phyloP scores from a whole-genome alignment of 2,329 filamentous ascomycete genomes.

The Rhynchosporium secalis region DNA sequence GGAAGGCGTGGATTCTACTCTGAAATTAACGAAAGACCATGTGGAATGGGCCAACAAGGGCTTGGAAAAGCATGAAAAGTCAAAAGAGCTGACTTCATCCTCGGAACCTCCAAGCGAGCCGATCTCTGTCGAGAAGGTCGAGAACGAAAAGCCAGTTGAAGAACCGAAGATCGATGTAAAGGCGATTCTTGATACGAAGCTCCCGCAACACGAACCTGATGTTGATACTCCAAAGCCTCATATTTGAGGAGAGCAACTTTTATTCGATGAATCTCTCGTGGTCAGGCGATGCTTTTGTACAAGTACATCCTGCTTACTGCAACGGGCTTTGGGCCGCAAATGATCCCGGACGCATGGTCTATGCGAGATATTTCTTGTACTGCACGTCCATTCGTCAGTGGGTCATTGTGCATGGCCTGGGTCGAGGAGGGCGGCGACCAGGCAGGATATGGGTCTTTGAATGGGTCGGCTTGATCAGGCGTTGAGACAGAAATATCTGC shows the following conservation, averaged over 20 bases:
- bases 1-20: slow-evolving; percentile 39
- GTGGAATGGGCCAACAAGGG: slow-evolving; percentile 33
- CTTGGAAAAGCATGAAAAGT: slow-evolving; percentile 21
- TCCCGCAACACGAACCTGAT: slow-evolving; percentile 17
- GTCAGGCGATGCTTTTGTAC: too few relatives aligned
- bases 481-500: too few relatives aligned
- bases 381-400: too few relatives aligned
- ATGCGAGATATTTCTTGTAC: too few relatives aligned
- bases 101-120: not conserved
- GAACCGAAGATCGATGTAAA: slow-evolving; percentile 4
- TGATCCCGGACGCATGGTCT: too few relatives aligned
- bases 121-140: slow-evolving; percentile 9
- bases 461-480: too few relatives aligned
- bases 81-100: slow-evolving; percentile 14
- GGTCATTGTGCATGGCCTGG: too few relatives aligned
- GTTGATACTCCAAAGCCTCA: not conserved
- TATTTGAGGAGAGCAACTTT: not conserved
- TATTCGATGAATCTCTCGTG: too few relatives aligned
- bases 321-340: too few relatives aligned
- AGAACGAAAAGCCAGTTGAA: slow-evolving; percentile 1
- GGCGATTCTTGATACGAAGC: slow-evolving; percentile 19
- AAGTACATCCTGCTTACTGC: too few relatives aligned
- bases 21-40: slow-evolving; percentile 40
- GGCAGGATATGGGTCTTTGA: too few relatives aligned
- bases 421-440: too few relatives aligned